Evolutionary conservation across 2,329 filamentous ascomycete species (phyloP).

Genomic region (Clonostachys rosea): DNA sequence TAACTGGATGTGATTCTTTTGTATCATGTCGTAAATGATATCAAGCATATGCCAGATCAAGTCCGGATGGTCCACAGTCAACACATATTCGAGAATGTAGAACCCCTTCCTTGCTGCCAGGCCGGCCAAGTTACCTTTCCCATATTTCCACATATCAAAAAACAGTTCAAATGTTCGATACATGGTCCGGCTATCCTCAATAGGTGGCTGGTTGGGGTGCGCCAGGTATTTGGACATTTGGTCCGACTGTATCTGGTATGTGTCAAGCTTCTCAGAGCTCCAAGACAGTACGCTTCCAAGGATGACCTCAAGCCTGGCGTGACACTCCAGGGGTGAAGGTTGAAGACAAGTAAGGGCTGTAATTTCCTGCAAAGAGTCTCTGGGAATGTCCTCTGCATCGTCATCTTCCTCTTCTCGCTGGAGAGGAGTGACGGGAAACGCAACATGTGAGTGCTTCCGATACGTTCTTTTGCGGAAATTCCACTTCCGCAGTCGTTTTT

Average conservation of each 20-base stretch:
- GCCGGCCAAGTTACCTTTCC: conserved; percentile 25
- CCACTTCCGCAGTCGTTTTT: conserved; percentile 31
- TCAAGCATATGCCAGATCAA: conserved; percentile 30
- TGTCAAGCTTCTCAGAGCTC: conserved; percentile 26
- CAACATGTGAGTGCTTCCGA: conserved; percentile 18
- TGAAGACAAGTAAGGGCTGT: not conserved
- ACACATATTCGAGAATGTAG: conserved; percentile 26
- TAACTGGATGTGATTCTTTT: conserved; percentile 24
- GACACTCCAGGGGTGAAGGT: conserved; percentile 2
- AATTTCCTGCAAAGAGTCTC: not conserved
- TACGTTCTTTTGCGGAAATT: conserved; percentile 27
- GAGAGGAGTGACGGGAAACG: not conserved
- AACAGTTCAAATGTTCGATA: conserved; percentile 30
- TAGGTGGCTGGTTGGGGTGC: conserved; percentile 24
- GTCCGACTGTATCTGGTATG: conserved; percentile 14
- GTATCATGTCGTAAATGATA: conserved; percentile 30
- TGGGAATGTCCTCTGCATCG: not conserved
- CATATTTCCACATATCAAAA: conserved; percentile 28
- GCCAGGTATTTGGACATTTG: conserved; percentile 28
- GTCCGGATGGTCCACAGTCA: conserved; percentile 28
- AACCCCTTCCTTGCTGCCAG: conserved; percentile 27
- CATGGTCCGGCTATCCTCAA: conserved; percentile 31
- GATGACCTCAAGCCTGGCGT: conserved; percentile 20
- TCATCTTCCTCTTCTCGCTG: not conserved
- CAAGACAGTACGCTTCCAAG: conserved; percentile 25